Base-by-base conservation (phyloP, 352 stramenopile species). In the Globisporangium recalcitrans region DNA sequence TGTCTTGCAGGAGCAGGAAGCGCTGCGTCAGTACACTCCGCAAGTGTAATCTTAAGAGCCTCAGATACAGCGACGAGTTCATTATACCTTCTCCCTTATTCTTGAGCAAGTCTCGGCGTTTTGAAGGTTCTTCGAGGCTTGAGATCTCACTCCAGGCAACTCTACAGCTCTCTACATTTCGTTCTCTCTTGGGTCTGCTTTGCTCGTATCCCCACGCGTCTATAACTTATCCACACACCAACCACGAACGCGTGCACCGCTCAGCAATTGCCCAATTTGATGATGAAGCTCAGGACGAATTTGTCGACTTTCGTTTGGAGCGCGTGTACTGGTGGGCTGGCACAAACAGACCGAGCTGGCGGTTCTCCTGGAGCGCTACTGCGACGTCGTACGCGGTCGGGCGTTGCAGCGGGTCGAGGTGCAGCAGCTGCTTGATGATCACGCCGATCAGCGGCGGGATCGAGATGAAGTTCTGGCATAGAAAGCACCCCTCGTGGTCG, bases 401-500 rank as follows among this genome's bases (percentile, higher is more conserved):
- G 1, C 84, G 82, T 38, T 74, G 69, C 31, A 77, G 71, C 31
- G 84, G 84, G 34, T 93, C 80, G 52, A 85, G 64, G 58, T 91
- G 80, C 26, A 93, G 75, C 61, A 93, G 67, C 57, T 85, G 70
- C 68, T 91, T 88, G 67, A 93, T 87, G 55, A 91, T 85, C 10
- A 75, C 79, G 10, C 81, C 80, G 16, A 91, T 82, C 1, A 92
- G 67, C 21, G 80, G 80, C 19, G 86, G 84, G 49, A 95, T 90
- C 40, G 76, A 71, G 26, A 95, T 90, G 52, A 92, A 89, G 63
- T 95, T 90, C 27, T 79, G 52, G 64, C 86, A 95, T 13, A 93
- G 67, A 61, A 85, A 71, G 53, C 86, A 95, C 40, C 69, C 63
- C 29, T 73, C 73, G 14, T 70, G 67, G 40, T 75, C 76, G 66